Conservation (phyloP, 2,329 filamentous ascomycete species). For the Penicillium polonicum region DNA sequence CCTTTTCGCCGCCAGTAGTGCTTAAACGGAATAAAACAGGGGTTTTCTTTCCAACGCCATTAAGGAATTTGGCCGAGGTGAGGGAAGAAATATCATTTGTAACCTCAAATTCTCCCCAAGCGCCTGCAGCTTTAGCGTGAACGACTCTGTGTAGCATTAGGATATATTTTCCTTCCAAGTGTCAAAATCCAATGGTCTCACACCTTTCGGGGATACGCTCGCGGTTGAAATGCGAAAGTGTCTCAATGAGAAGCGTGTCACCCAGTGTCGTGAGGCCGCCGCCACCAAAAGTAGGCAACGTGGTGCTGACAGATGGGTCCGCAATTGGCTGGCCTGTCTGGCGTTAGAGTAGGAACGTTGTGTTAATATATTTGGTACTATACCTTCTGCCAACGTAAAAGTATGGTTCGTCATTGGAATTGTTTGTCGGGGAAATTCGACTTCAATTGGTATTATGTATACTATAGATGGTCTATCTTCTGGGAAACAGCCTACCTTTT, state of each 20-base stretch:
- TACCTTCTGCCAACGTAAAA: slow-evolving; percentile 33
- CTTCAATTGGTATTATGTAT: neutral
- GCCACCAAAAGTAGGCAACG: slow-evolving; percentile 27
- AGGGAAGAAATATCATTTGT: slow-evolving; percentile 57
- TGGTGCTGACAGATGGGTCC: slow-evolving; percentile 24
- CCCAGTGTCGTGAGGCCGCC: slow-evolving; percentile 50
- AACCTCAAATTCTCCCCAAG: slow-evolving; percentile 61
- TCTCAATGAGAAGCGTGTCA: slow-evolving; percentile 63
- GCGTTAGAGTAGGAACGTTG: neutral
- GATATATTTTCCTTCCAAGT: neutral
- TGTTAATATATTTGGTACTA: neutral
- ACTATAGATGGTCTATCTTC: neutral
- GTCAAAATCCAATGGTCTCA: neutral
- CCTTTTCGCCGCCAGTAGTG: slow-evolving; percentile 49
- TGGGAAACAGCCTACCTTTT: neutral
- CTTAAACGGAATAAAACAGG: slow-evolving; percentile 50
- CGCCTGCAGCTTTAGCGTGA: slow-evolving; percentile 59
- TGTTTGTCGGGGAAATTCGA: neutral
- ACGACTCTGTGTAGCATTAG: slow-evolving; percentile 44
- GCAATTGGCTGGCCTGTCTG: slow-evolving; percentile 27
- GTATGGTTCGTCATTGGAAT: slow-evolving; percentile 16
- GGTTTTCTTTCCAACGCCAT: slow-evolving; percentile 55
- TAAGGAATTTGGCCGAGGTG: slow-evolving; percentile 57
- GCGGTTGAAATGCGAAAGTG: slow-evolving; percentile 60
- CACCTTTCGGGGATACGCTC: slow-evolving; percentile 61